Conservation (phyloP, 2,329 filamentous ascomycete species). For the Coniochaeta hoffmannii region DNA sequence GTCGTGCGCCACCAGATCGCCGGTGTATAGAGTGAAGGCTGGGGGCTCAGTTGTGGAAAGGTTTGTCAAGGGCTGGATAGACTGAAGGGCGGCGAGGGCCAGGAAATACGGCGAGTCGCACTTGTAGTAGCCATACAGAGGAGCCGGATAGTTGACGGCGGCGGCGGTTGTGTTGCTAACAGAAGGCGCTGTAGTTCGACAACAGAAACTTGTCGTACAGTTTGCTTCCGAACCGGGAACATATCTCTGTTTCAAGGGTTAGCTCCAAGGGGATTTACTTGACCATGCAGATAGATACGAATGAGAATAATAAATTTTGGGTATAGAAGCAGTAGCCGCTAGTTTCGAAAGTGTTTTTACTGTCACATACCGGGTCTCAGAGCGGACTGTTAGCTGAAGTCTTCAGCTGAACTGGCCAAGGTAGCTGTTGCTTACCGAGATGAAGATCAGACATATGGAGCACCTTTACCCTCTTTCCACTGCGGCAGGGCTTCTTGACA, state of each 20-base stretch:
- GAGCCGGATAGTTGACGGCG: slow-evolving; percentile 37
- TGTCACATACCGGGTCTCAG: neutral
- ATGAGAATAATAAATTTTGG: no score
- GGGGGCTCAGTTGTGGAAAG: slow-evolving; percentile 37
- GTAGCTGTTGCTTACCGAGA: slow-evolving; percentile 20
- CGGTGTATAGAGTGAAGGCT: slow-evolving; percentile 49
- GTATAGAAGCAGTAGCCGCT: no score
- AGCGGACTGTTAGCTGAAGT: neutral
- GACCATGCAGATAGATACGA: neutral
- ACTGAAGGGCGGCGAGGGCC: slow-evolving; percentile 45
- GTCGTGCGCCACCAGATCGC: slow-evolving; percentile 50
- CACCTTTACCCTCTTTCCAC: slow-evolving; percentile 47
- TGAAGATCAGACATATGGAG: slow-evolving; percentile 50
- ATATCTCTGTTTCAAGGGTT: slow-evolving; percentile 27
- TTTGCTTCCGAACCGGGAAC: slow-evolving; percentile 44
- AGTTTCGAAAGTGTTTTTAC: no score
- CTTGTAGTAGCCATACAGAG: slow-evolving; percentile 44
- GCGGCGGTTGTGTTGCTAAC: slow-evolving; percentile 23
- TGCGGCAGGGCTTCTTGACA: slow-evolving; percentile 33
- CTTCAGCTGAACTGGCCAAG: neutral
- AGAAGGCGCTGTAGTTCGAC: slow-evolving; percentile 32
- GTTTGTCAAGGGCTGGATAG: slow-evolving; percentile 47
- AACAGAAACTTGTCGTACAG: slow-evolving; percentile 43
- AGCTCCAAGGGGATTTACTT: neutral
- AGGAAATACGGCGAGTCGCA: slow-evolving; percentile 54